phyloP scores from a whole-genome alignment of 2,329 filamentous ascomycete genomes.

The Leptographium radiaticola region DNA sequence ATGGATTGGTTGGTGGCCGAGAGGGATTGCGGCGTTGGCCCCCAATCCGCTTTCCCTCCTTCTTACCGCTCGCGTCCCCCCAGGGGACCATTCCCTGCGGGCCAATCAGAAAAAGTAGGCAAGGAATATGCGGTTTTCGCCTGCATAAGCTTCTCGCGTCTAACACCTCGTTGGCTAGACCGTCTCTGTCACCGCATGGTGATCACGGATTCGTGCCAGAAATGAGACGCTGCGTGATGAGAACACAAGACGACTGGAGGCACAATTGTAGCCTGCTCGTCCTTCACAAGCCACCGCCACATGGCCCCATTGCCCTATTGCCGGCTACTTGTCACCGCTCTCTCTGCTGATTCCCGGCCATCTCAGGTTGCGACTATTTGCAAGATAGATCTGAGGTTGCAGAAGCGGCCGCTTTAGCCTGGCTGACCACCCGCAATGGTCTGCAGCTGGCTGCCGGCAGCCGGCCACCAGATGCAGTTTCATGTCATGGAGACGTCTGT shows the following conservation, averaged over 20 bases:
- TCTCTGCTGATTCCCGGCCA: not conserved
- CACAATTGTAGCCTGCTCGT: not conserved
- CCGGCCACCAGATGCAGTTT: not conserved
- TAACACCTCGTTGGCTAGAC: not conserved
- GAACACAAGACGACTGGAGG: not conserved
- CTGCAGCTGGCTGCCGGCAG: not conserved
- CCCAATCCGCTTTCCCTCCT: not conserved
- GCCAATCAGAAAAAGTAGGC: conserved; percentile 2
- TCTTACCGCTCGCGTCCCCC: not conserved
- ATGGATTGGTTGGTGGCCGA: no score
- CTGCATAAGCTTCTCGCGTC: not conserved
- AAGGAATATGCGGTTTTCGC: not conserved
- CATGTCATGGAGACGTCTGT: not conserved
- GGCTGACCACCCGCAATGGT: conserved; percentile 1
- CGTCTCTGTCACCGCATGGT: not conserved
- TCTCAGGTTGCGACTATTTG: not conserved
- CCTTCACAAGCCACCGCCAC: not conserved
- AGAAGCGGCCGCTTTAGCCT: conserved; percentile 12
- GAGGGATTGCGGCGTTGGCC: not conserved
- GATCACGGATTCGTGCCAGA: not conserved
- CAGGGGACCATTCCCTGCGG: not conserved
- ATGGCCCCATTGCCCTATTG: not conserved
- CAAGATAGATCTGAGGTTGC: conserved; percentile 4
- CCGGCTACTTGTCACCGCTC: not conserved
- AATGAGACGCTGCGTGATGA: not conserved